phyloP scores from a whole-genome alignment of 768 basidiomycete species.

The Boletus sensibilis region DNA sequence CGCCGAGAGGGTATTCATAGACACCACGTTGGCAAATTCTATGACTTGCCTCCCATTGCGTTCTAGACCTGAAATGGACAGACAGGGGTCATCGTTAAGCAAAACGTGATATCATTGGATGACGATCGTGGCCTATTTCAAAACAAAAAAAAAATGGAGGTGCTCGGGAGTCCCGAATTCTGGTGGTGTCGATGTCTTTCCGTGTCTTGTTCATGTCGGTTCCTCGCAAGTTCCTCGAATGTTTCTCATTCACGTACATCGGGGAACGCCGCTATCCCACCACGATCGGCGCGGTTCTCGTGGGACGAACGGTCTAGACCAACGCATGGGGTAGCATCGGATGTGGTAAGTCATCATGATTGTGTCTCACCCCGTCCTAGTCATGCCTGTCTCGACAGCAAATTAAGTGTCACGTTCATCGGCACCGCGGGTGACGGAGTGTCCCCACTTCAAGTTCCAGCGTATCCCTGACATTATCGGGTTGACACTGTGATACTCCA shows the following conservation, averaged over 20 bases:
- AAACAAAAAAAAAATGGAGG: neutral
- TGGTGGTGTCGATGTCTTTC: neutral
- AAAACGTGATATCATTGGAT: neutral
- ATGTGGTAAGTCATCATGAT: no score
- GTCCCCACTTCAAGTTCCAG: no score
- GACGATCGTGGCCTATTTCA: neutral
- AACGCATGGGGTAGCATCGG: no score
- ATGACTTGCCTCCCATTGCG: neutral
- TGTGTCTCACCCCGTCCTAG: no score
- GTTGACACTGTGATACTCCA: no score
- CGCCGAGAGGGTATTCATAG: neutral
- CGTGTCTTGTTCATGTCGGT: neutral
- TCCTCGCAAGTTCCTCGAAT: neutral
- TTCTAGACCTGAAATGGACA: neutral
- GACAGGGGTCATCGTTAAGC: neutral
- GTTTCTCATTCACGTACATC: neutral
- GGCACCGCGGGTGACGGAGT: no score
- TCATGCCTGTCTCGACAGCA: no score
- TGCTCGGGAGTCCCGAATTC: neutral
- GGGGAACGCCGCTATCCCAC: neutral
- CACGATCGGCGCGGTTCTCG: neutral
- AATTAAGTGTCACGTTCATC: no score
- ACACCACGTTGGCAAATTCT: neutral
- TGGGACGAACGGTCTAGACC: no score
- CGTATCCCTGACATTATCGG: no score